phyloP scores from a whole-genome alignment of 192 early-diverging fungal genomes.

The Coemansia furcata region DNA sequence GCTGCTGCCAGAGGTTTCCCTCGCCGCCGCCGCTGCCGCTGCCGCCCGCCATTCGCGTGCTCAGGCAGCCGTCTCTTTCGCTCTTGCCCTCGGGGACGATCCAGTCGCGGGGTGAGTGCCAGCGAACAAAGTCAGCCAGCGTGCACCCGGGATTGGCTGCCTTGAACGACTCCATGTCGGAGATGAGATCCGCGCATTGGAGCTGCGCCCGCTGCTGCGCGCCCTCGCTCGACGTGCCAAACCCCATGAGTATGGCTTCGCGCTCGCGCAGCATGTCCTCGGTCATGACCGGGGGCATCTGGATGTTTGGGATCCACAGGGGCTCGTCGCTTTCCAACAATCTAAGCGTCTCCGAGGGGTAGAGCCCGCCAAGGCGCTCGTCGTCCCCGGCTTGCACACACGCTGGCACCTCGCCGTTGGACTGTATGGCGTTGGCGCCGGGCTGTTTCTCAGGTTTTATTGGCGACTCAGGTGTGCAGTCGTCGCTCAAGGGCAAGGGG shows the following conservation, averaged over 20 bases:
- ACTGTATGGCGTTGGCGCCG: neutral
- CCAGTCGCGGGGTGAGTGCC: conserved; percentile 97
- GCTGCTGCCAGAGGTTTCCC: conserved; percentile 83
- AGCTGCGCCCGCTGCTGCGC: conserved; percentile 70
- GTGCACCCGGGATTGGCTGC: conserved; percentile 81
- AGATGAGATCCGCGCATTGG: conserved; percentile 66
- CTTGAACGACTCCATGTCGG: conserved; percentile 92
- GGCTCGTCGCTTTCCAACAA: conserved; percentile 60
- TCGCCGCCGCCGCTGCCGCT: conserved; percentile 55
- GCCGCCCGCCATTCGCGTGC: conserved; percentile 68
- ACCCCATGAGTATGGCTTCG: conserved; percentile 70
- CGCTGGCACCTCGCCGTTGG: neutral
- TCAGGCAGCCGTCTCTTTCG: conserved; percentile 54
- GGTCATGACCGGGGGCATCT: conserved; percentile 76
- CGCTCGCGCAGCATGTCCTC: conserved; percentile 87
- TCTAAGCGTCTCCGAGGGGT: conserved; percentile 45
- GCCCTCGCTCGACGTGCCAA: conserved; percentile 72
- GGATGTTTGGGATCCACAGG: conserved; percentile 67
- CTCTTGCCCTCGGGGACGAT: conserved; percentile 57
- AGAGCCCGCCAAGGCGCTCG: conserved; percentile 53
- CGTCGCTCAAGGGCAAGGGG: neutral
- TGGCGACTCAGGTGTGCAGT: neutral
- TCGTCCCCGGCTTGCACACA: conserved; percentile 14
- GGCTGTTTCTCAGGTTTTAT: neutral
- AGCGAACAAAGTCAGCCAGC: conserved; percentile 89